Base-by-base conservation (phyloP, 495 filamentous ascomycete species). In the Rhizodiscina lignyota region DNA sequence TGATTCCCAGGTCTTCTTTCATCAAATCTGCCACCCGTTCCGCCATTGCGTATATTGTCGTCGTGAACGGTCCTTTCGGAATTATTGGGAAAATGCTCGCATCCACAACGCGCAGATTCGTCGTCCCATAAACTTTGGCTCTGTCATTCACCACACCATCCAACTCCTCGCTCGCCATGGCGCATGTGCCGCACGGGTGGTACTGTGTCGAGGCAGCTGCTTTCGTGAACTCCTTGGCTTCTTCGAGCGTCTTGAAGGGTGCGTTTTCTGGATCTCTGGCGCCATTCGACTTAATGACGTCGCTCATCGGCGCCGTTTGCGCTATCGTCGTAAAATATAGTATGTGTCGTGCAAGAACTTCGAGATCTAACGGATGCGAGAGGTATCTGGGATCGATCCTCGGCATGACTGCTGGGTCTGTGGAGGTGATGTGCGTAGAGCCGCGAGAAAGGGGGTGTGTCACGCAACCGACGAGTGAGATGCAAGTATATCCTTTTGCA, bases 41-140 rank as follows among this genome's bases (percentile, higher is more conserved):
- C n/a, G n/a, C n/a, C n/a, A n/a, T n/a, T n/a, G n/a, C n/a, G n/a
- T n/a, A n/a, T n/a, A n/a, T n/a, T n/a, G n/a, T n/a, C n/a, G n/a
- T n/a, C n/a, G n/a, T n/a, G n/a, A n/a, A n/a, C n/a, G n/a, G n/a
- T n/a, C n/a, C n/a, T n/a, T n/a, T n/a, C n/a, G n/a, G n/a, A n/a
- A n/a, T n/a, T n/a, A n/a, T 36, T 1, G 46, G 46, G 27, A 43
- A 43, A 18, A 47, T 43, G 21, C 19, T 28, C 11, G 44, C 36
- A 32, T 47, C 44, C 17, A 39, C 33, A 18, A 49, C 43, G 17
- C 46, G 20, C 15, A 49, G 36, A 35, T 45, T 45, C 12, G 19
- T 45, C 24, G 43, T 45, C 23, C 46, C 46, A 38, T 49, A 49
- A 3, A 49, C 46, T 34, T 38, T 42, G 1, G 35, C 31, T 8